Evolutionary conservation across 2,329 filamentous ascomycete species (phyloP), one percentile per base, ranked within the genome.

Genomic region (Orbilia quercus): DNA sequence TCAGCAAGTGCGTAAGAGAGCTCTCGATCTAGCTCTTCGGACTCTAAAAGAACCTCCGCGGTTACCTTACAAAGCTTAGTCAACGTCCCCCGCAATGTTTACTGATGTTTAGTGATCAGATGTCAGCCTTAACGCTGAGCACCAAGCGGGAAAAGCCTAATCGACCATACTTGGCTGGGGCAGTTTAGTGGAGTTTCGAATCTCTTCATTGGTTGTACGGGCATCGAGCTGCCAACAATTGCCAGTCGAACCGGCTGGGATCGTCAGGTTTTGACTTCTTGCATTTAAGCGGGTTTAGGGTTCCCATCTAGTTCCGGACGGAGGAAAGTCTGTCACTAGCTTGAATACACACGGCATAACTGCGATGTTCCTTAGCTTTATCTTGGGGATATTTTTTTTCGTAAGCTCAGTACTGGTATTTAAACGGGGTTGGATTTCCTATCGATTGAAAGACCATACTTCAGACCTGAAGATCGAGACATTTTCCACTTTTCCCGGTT

Each of bases 71-170:
- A 25, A 45, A 51, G 63, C 63, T 67, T 67, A 67, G 53, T 67
- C 63, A 67, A 53, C 59, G 50, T 45, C 63, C 63, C 53, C 42
- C 53, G 36, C 44, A 34, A 7, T 59, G 63, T 67, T 67, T 67
- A 57, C 11, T 66, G 62, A 66, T 65, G 60, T 65, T 66, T 58
- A 67, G 44, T 67, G 63, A 67, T 67, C 63, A 67, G 12, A 54
- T 9, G n/a, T 20, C 25, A 22, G 25, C 12, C 28, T 34, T 36
- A n/a, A 18, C 36, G 4, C 9, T 4, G 14, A 40, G 3, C 36
- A 12, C 36, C 36, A 12, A 40, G 36, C 28, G 28, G 28, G 28
- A 31, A 31, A 31, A 9, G 28, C 28, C 28, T 31, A 31, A 31
- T n/a, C n/a, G n/a, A n/a, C n/a, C n/a, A n/a, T n/a, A n/a, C n/a